These are phyloP conservation scores for Pseudomicrostroma phylloplanum DNA, from an alignment of 1,284 basidiomycete species.

Conservation along the genomic window DNA sequence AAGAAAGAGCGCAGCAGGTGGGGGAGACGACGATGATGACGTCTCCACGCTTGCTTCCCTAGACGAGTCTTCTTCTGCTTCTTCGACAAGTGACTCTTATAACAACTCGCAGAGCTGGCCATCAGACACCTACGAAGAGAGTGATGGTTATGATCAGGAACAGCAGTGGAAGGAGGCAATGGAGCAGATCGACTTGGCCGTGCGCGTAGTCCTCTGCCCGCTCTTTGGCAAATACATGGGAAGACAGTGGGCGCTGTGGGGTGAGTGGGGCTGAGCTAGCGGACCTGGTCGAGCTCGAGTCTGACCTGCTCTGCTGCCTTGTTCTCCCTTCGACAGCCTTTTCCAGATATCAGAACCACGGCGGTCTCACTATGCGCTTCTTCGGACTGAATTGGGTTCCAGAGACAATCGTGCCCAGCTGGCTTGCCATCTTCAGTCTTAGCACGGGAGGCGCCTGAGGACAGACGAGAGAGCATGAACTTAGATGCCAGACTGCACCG, in stretches of 20 bases:
- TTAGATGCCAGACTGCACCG: too few species aligned
- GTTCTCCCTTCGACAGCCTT: not conserved
- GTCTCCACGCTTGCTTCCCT: too few species aligned
- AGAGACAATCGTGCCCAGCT: not conserved
- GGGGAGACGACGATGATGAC: not conserved
- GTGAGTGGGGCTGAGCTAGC: constrained; percentile 1
- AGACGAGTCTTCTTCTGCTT: not conserved
- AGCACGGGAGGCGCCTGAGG: not conserved
- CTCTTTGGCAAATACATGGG: constrained; percentile 3
- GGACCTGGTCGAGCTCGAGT: too few species aligned
- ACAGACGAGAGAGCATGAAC: too few species aligned
- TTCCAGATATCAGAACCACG: not conserved
- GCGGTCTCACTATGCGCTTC: constrained; percentile 3
- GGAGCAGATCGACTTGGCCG: not conserved
- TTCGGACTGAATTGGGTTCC: constrained; percentile 2
- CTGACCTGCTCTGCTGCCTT: not conserved
- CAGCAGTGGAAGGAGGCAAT: not conserved
- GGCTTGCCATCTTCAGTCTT: not conserved
- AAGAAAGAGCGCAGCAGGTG: not conserved
- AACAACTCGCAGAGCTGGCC: not conserved
- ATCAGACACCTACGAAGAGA: not conserved
- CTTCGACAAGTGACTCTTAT: not conserved
- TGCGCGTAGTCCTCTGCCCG: not conserved
- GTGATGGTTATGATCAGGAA: not conserved
- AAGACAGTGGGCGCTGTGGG: constrained; percentile 2